Percentiles rank a stretch among this genome's conserved stretches.
These are phyloP conservation scores for Dactylorhiza incarnata DNA, from an alignment of 106 monocot species.

Conservation along the genomic window DNA sequence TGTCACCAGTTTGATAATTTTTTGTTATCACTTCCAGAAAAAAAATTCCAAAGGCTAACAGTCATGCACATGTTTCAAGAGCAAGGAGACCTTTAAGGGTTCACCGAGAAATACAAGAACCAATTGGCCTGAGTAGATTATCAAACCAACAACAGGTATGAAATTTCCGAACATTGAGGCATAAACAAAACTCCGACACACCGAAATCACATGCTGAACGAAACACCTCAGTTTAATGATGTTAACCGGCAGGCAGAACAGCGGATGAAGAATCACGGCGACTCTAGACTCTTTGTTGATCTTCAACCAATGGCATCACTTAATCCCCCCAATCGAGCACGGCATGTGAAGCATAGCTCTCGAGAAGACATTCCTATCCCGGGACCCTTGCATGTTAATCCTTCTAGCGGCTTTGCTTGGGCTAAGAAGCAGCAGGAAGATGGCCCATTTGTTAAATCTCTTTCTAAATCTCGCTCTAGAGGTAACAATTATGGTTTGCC, in stretches of 20 bases:
- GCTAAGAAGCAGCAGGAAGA: slow-evolving; percentile 54
- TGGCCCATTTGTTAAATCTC: slow-evolving; percentile 14
- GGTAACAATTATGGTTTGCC: slow-evolving; percentile 12
- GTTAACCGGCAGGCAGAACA: slow-evolving; percentile 25
- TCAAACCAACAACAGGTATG: slow-evolving; percentile 45
- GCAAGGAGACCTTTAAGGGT: slow-evolving; percentile 45
- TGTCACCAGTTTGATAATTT: neutral
- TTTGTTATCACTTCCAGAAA: slow-evolving; percentile 28
- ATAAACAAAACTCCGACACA: neutral
- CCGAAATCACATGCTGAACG: neutral
- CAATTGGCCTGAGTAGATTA: slow-evolving; percentile 23
- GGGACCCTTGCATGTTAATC: slow-evolving; percentile 53
- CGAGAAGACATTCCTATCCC: slow-evolving; percentile 53
- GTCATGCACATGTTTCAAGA: slow-evolving; percentile 38
- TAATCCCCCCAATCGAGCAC: slow-evolving; percentile 24
- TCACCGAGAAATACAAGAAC: slow-evolving; percentile 29
- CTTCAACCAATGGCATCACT: slow-evolving; percentile 46
- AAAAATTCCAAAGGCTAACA: slow-evolving; percentile 15
- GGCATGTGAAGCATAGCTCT: slow-evolving; percentile 18
- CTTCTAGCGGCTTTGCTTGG: slow-evolving; percentile 89
- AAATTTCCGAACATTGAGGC: neutral
- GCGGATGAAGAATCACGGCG: slow-evolving; percentile 20
- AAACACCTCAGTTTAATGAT: neutral
- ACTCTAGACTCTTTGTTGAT: slow-evolving; percentile 41
- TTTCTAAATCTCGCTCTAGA: slow-evolving; percentile 38